Percentiles rank a stretch among this genome's conserved stretches.
phyloP scores from a whole-genome alignment of 2,329 filamentous ascomycete genomes.

The Aureobasidium subglaciale region DNA sequence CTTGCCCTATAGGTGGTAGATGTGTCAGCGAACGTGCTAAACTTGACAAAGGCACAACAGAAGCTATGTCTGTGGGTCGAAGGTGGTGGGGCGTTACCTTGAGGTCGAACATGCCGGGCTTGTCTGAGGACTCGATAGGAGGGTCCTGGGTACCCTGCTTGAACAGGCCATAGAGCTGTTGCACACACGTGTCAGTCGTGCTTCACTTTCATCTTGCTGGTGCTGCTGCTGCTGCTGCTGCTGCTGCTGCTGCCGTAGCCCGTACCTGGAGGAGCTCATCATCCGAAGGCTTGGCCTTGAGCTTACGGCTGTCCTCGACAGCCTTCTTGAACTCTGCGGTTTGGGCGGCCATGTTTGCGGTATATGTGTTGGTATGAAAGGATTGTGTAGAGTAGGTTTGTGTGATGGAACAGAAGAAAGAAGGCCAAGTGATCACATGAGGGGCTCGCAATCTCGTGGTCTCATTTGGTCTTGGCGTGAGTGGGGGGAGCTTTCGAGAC shows the following conservation, averaged over 20 bases:
- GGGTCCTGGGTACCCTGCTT: constrained; percentile 38
- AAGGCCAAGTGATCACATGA: background rate
- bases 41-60: background rate
- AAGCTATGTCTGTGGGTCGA: background rate
- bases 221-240: constrained; percentile 9
- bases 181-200: background rate
- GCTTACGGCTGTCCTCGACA: constrained; percentile 58
- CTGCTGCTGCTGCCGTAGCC: constrained; percentile 26
- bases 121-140: constrained; percentile 32
- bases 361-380: background rate
- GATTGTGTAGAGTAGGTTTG: background rate
- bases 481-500: constrained; percentile 3
- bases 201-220: background rate
- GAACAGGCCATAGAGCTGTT: constrained; percentile 46
- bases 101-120: constrained; percentile 64
- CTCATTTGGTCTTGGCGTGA: constrained; percentile 1
- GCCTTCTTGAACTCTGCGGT: constrained; percentile 76
- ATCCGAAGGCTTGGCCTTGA: constrained; percentile 57
- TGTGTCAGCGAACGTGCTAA: background rate
- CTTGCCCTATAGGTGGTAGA: constrained; percentile 42
- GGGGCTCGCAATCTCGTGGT: constrained; percentile 8
- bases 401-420: background rate
- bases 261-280: constrained; percentile 55
- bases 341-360: constrained; percentile 19
- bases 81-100: constrained; percentile 44